phyloP scores from a whole-genome alignment of 2,329 filamentous ascomycete genomes.

The Pseudomassariella vexata region DNA sequence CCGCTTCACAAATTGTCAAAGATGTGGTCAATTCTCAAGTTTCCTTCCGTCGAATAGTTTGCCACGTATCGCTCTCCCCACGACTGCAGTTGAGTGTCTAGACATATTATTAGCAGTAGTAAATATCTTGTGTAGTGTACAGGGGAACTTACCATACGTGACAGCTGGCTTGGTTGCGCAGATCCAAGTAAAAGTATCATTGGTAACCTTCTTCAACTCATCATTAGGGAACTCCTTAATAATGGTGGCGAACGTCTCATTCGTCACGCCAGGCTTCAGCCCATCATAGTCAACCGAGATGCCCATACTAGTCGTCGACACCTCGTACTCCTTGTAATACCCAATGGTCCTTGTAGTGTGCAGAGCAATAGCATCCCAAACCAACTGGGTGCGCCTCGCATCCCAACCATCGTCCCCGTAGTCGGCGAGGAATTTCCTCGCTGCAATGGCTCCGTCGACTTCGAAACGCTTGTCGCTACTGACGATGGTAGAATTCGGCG shows the following conservation, averaged over 20 bases:
- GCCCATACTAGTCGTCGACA: conserved; percentile 25
- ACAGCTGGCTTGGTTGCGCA: conserved; percentile 33
- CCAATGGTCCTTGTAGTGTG: conserved; percentile 32
- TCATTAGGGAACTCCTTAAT: conserved; percentile 27
- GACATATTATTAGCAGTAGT: no score
- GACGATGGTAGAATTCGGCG: conserved; percentile 23
- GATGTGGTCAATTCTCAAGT: no score
- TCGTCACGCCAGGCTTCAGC: conserved; percentile 21
- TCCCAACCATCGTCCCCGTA: conserved; percentile 26
- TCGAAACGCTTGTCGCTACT: conserved; percentile 42
- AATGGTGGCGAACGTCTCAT: conserved; percentile 26
- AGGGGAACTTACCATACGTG: conserved; percentile 22
- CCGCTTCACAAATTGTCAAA: no score
- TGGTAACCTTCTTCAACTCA: conserved; percentile 26
- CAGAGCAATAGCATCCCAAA: conserved; percentile 44
- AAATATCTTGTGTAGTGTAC: no score
- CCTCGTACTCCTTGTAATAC: conserved; percentile 35
- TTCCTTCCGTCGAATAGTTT: no score
- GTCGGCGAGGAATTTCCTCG: conserved; percentile 29
- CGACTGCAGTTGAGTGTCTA: no score
- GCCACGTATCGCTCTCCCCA: no score
- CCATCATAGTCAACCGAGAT: conserved; percentile 33
- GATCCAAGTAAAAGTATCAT: conserved; percentile 30
- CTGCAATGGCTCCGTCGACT: conserved; percentile 41
- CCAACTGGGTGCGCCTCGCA: conserved; percentile 33